Base-by-base conservation (phyloP, 2,329 filamentous ascomycete species). In the Hypoxylon sp. region DNA sequence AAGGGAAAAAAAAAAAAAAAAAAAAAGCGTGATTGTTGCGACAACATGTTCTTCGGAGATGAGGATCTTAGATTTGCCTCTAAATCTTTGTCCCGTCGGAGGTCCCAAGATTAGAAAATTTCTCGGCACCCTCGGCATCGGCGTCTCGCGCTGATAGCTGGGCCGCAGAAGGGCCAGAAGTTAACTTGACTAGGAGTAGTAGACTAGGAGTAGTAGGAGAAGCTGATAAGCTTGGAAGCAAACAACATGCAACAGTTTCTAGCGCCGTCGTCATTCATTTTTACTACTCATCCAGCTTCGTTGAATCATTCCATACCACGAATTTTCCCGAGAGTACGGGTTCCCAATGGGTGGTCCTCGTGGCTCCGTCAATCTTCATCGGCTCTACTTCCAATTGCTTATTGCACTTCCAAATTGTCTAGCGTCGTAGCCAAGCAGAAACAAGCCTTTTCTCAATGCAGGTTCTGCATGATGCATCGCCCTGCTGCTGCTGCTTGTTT, bases 371-470 rank as follows among this genome's bases (percentile, higher is more conserved):
- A 59, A 55, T 55, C 46, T 61, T 35, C 26, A 47, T 61, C 51
- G 24, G 42, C 14, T 42, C 2, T 10, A 26, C 56, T 68, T 47
- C 56, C 61, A 65, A 68, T 68, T 68, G 33, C 44, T n/a, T 51
- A 39, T 24, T 47, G 8, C 46, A 26, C 39, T 55, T 31, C 29
- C 22, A 26, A 63, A 51, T 46, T 44, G 31, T 22, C 58, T 57
- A 65, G 55, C 58, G 65, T 70, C 33, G 44, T 44, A 63, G 68
- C 68, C 68, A 70, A 68, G 62, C 14, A 50, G 62, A 70, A 70
- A 70, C 59, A 70, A 70, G 68, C 68, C 62, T 70, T 70, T 70
- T 65, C 54, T 58, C 44, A 63, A 68, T 68, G 65, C 65, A 61
- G 53, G 48, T 58, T 48, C 62, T 66, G 68, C 68, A 70, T 62